Percentiles rank a stretch among this genome's conserved stretches.
These are phyloP conservation scores for Magnaporthales sp. DNA, from an alignment of 2,329 filamentous ascomycete genomes.

Conservation along the genomic window DNA sequence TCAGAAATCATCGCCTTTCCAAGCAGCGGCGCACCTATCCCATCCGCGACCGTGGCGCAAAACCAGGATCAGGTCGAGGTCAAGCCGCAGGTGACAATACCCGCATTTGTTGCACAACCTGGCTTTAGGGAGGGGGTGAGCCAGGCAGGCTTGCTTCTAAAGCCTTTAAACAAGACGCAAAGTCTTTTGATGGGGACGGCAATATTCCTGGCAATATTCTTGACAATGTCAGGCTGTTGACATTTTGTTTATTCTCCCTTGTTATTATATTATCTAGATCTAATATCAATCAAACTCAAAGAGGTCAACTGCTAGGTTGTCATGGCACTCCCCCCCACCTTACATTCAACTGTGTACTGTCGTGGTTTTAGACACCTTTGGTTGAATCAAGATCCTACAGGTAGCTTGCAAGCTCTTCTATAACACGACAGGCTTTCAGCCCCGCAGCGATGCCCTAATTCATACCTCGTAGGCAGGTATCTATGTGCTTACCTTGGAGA, in stretches of 20 bases:
- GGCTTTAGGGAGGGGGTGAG: slow-evolving; percentile 23
- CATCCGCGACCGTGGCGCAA: slow-evolving; percentile 36
- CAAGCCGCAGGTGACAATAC: slow-evolving; percentile 16
- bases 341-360: no score
- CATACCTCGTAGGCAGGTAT: no score
- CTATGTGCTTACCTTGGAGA: no score
- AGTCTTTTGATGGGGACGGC: not conserved
- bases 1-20: slow-evolving; percentile 41
- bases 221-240: not conserved
- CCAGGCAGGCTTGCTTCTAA: not conserved
- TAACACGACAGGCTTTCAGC: no score
- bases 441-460: no score
- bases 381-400: no score
- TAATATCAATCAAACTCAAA: not conserved
- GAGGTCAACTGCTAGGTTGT: no score
- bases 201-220: not conserved
- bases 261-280: not conserved
- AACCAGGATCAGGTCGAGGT: slow-evolving; percentile 26
- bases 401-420: no score
- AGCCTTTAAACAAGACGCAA: not conserved
- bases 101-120: slow-evolving; percentile 24
- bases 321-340: no score
- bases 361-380: no score
- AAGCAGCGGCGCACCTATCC: slow-evolving; percentile 39
- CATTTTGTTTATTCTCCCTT: not conserved